Evolutionary conservation across 805 yeast genomes (phyloP).

Genomic region (Ogataea nakhonphanomensis): DNA sequence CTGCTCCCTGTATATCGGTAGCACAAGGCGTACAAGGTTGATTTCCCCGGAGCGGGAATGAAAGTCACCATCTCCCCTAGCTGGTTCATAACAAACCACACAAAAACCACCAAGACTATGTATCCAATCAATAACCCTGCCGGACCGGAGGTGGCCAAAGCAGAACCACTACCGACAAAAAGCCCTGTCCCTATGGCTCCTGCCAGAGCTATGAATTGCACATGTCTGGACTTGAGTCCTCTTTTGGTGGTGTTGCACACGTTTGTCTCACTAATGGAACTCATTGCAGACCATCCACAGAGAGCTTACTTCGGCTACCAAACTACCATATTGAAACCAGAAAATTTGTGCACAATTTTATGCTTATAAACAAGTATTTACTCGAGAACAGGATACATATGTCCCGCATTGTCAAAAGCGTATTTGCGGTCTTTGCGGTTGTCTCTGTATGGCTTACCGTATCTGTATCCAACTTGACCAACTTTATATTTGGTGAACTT

Average conservation of each 20-base stretch:
- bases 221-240: constrained; percentile 45
- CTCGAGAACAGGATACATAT: constrained; percentile 37
- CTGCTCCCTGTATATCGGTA: constrained; percentile 30
- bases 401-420: constrained; percentile 67
- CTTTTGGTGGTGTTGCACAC: constrained; percentile 31
- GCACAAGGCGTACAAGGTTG: constrained; percentile 26
- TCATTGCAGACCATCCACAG: too few relatives aligned
- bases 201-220: constrained; percentile 67
- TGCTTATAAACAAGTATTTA: constrained; percentile 5
- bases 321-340: too few relatives aligned
- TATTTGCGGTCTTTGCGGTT: constrained; percentile 79
- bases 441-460: constrained; percentile 89
- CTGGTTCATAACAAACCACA: constrained; percentile 61
- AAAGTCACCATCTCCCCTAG: constrained; percentile 67
- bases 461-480: constrained; percentile 86
- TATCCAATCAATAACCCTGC: constrained; percentile 52
- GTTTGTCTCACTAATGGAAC: background rate
- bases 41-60: constrained; percentile 55
- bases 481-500: constrained; percentile 74
- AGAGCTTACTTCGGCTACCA: too few relatives aligned
- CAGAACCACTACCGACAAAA: constrained; percentile 49
- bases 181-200: constrained; percentile 69
- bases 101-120: constrained; percentile 57
- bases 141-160: constrained; percentile 29
- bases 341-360: background rate